phyloP scores from a whole-genome alignment of 805 yeast genomes.

The Millerago galiae region DNA sequence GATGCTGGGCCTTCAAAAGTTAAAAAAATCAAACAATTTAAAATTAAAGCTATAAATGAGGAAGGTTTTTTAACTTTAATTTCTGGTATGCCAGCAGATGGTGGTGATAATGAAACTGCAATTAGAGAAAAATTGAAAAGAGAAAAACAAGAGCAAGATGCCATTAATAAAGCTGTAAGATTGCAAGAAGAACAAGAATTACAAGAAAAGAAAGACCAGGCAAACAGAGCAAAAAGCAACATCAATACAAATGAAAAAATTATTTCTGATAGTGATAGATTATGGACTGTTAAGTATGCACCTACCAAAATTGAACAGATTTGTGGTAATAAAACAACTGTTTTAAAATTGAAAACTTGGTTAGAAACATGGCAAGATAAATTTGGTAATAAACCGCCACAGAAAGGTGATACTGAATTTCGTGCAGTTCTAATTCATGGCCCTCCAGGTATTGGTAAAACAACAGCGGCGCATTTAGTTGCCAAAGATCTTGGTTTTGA shows the following conservation, averaged over 20 bases:
- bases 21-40: conserved; percentile 63
- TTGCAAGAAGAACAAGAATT: conserved; percentile 39
- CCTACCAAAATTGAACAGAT: conserved; percentile 71
- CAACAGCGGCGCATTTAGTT: conserved; percentile 46
- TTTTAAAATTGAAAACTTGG: conserved; percentile 68
- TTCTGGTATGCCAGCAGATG: conserved; percentile 79
- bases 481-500: conserved; percentile 68
- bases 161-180: conserved; percentile 45
- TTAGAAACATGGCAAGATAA: conserved; percentile 64
- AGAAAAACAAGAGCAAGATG: conserved; percentile 56
- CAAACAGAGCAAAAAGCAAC: conserved; percentile 21
- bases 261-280: conserved; percentile 49
- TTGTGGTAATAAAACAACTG: conserved; percentile 84
- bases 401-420: conserved; percentile 57
- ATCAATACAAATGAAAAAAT: conserved; percentile 3
- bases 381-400: conserved; percentile 49
- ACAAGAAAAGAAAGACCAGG: conserved; percentile 19
- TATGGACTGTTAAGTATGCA: conserved; percentile 94
- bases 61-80: conserved; percentile 77
- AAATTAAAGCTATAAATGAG: conserved; percentile 79
- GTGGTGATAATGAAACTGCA: conserved; percentile 82
- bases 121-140: conserved; percentile 63
- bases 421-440: conserved; percentile 85
- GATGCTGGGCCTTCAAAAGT: conserved; percentile 98
- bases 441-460: conserved; percentile 25